A percentile compares a stretch with the other conserved stretches of the same genome.
Conservation (phyloP, 345 rosid genomes). For the Lumnitzera racemosa region DNA sequence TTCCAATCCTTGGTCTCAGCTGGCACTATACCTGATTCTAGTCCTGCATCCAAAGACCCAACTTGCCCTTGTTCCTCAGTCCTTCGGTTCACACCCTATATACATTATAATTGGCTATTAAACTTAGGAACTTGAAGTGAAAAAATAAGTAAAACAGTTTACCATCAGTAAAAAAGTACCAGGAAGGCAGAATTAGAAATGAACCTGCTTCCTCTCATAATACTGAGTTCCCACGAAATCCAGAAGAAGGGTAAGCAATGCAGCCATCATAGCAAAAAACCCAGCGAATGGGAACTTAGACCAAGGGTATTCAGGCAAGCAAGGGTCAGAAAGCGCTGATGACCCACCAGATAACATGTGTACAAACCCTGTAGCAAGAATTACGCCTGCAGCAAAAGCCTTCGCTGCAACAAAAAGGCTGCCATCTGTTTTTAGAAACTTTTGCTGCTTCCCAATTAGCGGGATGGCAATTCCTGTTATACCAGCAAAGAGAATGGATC, state of each 20-base stretch:
- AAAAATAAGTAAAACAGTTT: no score
- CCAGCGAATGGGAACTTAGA: conserved; percentile 74
- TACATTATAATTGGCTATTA: background rate
- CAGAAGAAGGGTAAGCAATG: conserved; percentile 62
- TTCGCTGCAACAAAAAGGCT: conserved; percentile 71
- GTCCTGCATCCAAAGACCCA: conserved; percentile 27
- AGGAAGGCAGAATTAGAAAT: background rate
- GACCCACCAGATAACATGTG: conserved; percentile 81
- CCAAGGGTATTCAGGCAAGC: conserved; percentile 75
- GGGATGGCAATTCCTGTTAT: conserved; percentile 63
- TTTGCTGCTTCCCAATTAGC: conserved; percentile 55
- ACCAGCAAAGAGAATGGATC: conserved; percentile 61
- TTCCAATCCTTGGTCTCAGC: conserved; percentile 20
- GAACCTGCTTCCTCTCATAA: conserved; percentile 64
- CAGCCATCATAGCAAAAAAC: conserved; percentile 79
- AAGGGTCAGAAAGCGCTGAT: conserved; percentile 47
- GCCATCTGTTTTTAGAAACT: conserved; percentile 49
- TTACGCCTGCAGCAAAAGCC: conserved; percentile 92
- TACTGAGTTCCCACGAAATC: conserved; percentile 87
- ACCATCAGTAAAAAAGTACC: background rate
- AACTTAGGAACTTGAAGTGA: background rate
- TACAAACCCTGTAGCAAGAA: conserved; percentile 91
- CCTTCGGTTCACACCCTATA: conserved; percentile 29
- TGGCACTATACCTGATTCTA: conserved; percentile 37
- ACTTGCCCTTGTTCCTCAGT: conserved; percentile 35